Evolutionary conservation across 1,139 yeast species (phyloP), one percentile per base, ranked within the genome.

Genomic region (Insectozyma bohioensis): DNA sequence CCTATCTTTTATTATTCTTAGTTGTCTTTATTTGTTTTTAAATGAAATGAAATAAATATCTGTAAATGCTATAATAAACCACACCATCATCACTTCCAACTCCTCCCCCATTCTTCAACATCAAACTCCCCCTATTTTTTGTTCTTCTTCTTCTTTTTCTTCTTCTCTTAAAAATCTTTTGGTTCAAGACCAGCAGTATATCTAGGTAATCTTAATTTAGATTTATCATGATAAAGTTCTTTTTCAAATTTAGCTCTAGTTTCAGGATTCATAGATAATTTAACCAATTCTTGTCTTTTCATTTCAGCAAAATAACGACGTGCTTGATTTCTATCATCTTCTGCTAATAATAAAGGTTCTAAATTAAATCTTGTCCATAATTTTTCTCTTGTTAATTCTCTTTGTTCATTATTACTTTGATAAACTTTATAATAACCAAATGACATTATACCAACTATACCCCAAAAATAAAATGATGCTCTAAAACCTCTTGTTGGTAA

Each of bases 401-500:
- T 70, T 53, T 80, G 82, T 59, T 85, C 95, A 42, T 81, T 75
- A 40, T 81, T 83, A 28, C 90, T 92, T 45, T 73, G 65, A 49
- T 75, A 73, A 39, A 77, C 70, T 50, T 73, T 67, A 61, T 82
- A 83, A 64, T 80, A 84, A 6, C 95, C 95, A 54, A 77, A 84
- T 4, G 79, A 69, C 61, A 84, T 75, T 56, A 80, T 51, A 7
- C 78, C 85, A 21, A 76, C 63, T 39, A 84, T 59, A 24, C 83
- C 78, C 56, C 78, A 75, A 42, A 85, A 71, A 64, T 82, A 85
- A 34, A 85, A 67, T 30, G 78, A 64, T 12, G 95, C 92, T 45
- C 94, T 70, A 64, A 85, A 85, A 3, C 95, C 95, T 51, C 95
- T 73, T 3, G 94, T 65, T 22, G 95, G 95, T 40, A 86, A 64